A percentile compares a stretch with the other conserved stretches of the same genome.
These are phyloP conservation scores for Isochrysis galbana DNA, from an alignment of 78 protist species.

Conservation along the genomic window DNA sequence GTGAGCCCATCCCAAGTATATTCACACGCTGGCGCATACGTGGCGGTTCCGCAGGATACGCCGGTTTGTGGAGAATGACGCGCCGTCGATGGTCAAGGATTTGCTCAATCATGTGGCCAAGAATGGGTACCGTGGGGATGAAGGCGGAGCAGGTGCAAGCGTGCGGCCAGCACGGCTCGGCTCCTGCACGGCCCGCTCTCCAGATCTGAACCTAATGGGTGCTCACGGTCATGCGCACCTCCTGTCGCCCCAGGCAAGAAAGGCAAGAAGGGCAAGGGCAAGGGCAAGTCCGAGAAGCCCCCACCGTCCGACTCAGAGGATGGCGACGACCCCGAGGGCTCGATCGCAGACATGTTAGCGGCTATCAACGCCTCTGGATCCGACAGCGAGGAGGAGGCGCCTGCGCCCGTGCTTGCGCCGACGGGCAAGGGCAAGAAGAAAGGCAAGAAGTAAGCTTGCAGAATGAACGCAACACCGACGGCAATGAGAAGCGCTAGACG, in stretches of 20 bases:
- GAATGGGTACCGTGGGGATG: neutral
- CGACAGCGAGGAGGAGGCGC: neutral
- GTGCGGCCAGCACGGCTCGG: neutral
- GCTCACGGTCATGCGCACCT: too few relatives aligned
- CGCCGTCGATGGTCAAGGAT: neutral
- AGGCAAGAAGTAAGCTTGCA: neutral
- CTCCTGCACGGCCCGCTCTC: too few relatives aligned
- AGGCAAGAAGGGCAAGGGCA: neutral
- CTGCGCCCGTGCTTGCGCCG: neutral
- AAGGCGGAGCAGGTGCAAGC: neutral
- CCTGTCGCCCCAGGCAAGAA: conserved; percentile 1
- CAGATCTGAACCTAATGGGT: too few relatives aligned
- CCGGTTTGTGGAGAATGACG: neutral
- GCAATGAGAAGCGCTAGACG: too few relatives aligned
- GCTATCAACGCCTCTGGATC: neutral
- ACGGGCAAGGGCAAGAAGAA: neutral
- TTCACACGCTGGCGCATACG: too few relatives aligned
- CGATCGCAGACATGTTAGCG: neutral
- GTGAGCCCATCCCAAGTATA: too few relatives aligned
- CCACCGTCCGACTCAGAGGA: neutral
- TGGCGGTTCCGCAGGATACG: too few relatives aligned
- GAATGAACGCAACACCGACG: too few relatives aligned
- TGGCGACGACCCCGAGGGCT: neutral
- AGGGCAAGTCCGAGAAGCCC: neutral
- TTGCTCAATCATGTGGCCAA: neutral